Evolutionary conservation across 1,284 basidiomycete species (phyloP), one percentile per base, ranked within the genome.

Genomic region (Ustilago xerochloae): DNA sequence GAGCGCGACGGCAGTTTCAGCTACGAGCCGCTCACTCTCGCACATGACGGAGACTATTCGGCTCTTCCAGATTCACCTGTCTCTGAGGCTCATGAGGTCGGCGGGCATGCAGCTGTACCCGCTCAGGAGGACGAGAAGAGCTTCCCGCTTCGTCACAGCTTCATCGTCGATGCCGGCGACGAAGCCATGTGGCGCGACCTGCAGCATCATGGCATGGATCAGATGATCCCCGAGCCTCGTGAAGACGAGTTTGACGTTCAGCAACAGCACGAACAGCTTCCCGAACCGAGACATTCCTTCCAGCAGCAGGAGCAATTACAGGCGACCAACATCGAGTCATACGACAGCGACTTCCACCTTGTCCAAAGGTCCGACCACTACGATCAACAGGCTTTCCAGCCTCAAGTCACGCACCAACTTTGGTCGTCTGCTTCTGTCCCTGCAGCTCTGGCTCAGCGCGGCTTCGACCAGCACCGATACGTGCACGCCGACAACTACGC

Each of bases 151-250:
- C 56, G 57, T 26, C 59, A 65, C 55, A 63, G 57, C 63, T 63
- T 66, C 49, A 62, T 64, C 33, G 30, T 63, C 4, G 60, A 63
- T 47, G 60, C 52, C n/a, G 54, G 57, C 24, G 68, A 70, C 20
- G 68, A 70, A 33, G 54, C 50, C 38, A 62, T 65, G 53, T 70
- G 68, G 68, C 63, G 54, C 12, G 62, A 70, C 24, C 24, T 70
- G 47, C 67, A 62, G 22, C 65, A 61, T 16, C 63, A 60, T 35
- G 64, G 18, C 2, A 52, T 60, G 35, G 58, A 61, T 20, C 43
- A 33, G 6, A 48, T 61, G 41, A 41, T 51, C 33, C 60, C 60
- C 16, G 60, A 61, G 33, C 50, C 60, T 46, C 50, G 56, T 7
- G 57, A 68, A 9, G 30, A 54, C 33, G 36, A 24, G 18, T 9